A percentile compares a stretch with the other conserved stretches of the same genome.
Conservation (phyloP, 345 rosid species). For the Hirschfeldia incana region DNA sequence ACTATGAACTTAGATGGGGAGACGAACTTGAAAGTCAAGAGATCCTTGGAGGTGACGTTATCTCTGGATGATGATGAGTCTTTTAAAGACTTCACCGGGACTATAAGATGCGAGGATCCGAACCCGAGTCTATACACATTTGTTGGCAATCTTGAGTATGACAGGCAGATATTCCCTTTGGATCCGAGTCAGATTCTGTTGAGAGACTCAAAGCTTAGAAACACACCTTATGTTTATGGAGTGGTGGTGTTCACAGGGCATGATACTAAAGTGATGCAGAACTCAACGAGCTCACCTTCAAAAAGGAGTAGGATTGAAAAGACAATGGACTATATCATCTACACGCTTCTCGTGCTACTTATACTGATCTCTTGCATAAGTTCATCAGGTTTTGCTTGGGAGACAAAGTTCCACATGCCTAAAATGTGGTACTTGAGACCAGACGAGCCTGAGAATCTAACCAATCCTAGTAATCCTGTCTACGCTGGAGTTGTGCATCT, state of each 20-base stretch:
- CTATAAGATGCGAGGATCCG: slow-evolving; percentile 85
- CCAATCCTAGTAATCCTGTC: slow-evolving; percentile 60
- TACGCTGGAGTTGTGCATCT: slow-evolving; percentile 79
- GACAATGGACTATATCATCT: slow-evolving; percentile 89
- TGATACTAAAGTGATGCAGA: slow-evolving; percentile 96
- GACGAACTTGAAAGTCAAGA: slow-evolving; percentile 91
- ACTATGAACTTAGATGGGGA: slow-evolving; percentile 99
- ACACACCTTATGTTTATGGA: slow-evolving; percentile 78
- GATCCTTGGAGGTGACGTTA: slow-evolving; percentile 72
- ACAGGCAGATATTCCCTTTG: slow-evolving; percentile 65
- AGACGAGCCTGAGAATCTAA: slow-evolving; percentile 46
- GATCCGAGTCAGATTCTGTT: slow-evolving; percentile 93
- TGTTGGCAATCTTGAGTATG: slow-evolving; percentile 81
- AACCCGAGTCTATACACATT: slow-evolving; percentile 91
- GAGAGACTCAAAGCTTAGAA: slow-evolving; percentile 96
- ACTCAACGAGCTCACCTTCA: slow-evolving; percentile 83
- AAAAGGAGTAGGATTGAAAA: slow-evolving; percentile 83
- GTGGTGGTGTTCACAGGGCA: slow-evolving; percentile 86
- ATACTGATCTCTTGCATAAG: slow-evolving; percentile 69
- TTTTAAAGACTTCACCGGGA: slow-evolving; percentile 66
- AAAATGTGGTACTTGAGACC: slow-evolving; percentile 85
- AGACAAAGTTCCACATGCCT: slow-evolving; percentile 73
- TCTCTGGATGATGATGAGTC: slow-evolving; percentile 61
- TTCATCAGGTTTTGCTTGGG: slow-evolving; percentile 81
- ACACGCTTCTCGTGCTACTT: slow-evolving; percentile 72